phyloP scores from a whole-genome alignment of 164 flowering plant species.

The Magnolia changhungtana region DNA sequence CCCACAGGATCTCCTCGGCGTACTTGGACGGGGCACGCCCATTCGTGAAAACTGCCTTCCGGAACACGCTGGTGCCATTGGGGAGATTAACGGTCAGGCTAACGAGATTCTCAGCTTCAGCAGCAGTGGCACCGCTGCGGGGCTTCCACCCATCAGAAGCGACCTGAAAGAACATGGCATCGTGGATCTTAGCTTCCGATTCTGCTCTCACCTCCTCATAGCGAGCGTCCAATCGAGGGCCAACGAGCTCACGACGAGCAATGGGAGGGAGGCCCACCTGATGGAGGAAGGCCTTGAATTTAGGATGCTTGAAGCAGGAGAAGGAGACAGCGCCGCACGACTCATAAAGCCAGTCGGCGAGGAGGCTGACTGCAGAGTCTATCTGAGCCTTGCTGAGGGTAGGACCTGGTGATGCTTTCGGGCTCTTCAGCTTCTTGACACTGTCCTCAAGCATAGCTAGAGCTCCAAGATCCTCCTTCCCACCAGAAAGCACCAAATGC shows the following conservation, averaged over 20 bases:
- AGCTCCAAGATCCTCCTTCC: slow-evolving; percentile 92
- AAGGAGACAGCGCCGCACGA: slow-evolving; percentile 87
- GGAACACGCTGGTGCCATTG: slow-evolving; percentile 81
- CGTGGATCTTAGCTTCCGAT: slow-evolving; percentile 72
- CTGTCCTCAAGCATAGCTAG: slow-evolving; percentile 93
- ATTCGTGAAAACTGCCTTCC: slow-evolving; percentile 62
- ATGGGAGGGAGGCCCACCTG: slow-evolving; percentile 81
- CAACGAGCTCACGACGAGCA: slow-evolving; percentile 52
- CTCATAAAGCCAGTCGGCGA: slow-evolving; percentile 91
- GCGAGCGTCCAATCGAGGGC: slow-evolving; percentile 57
- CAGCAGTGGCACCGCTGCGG: slow-evolving; percentile 16
- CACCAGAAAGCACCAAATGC: slow-evolving; percentile 86
- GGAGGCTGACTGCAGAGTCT: slow-evolving; percentile 57
- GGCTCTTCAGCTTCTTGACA: slow-evolving; percentile 88
- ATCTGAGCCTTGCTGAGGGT: slow-evolving; percentile 60
- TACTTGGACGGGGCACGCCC: slow-evolving; percentile 59
- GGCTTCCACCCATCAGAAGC: slow-evolving; percentile 82
- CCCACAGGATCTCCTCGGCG: slow-evolving; percentile 90
- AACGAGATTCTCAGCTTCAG: slow-evolving; percentile 50
- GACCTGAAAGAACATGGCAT: slow-evolving; percentile 89
- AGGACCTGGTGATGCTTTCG: slow-evolving; percentile 75
- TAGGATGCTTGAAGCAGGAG: slow-evolving; percentile 84
- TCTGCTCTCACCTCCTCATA: slow-evolving; percentile 65
- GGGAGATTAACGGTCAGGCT: slow-evolving; percentile 86
- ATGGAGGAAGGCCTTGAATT: slow-evolving; percentile 70